Evolutionary conservation across 192 early-diverging fungal species (phyloP), one percentile per base, ranked within the genome.

Genomic region (Entrophospora sp.): DNA sequence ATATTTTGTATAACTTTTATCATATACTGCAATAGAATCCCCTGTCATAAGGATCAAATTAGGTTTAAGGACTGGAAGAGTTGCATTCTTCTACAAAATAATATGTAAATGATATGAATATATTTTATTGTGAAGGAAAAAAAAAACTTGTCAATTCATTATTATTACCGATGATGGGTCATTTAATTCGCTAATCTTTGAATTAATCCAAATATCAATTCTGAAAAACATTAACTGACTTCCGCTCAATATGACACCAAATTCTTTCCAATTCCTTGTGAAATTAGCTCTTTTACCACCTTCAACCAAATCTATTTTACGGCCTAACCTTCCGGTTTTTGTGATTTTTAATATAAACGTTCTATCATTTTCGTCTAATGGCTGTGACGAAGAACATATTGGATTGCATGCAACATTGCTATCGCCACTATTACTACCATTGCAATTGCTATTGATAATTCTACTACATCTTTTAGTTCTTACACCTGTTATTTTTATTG

Each of bases 231-330:
- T 81, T 40, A 91, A 72, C 20, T 88, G 85, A 48, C 85, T 89
- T 27, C 89, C 89, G 68, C 85, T 86, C 28, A 91, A 72, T n/a
- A 89, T 85, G 49, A 89, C 78, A 64, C 88, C 87, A 14, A 85
- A 78, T 12, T 82, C 77, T 73, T 85, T 81, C 89, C 89, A 91
- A 27, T 82, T 78, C 13, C 89, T 80, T 61, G 84, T 78, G 27
- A 73, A 61, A 18, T 69, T 32, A 14, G 72, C 80, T 30, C 75
- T 82, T 63, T 85, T 87, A 16, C 82, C 83, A 36, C 85, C 84
- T 20, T 87, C 75, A 32, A 80, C 69, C 24, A 82, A 64, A 64
- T 91, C 89, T 70, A 87, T 80, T 73, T 91, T 91, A 48, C 89
- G 83, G 40, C 79, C 72, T 32, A 91, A 76, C n/a, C 76, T 74